phyloP scores from a whole-genome alignment of 345 rosid genomes.

The Cardamine resedifolia region DNA sequence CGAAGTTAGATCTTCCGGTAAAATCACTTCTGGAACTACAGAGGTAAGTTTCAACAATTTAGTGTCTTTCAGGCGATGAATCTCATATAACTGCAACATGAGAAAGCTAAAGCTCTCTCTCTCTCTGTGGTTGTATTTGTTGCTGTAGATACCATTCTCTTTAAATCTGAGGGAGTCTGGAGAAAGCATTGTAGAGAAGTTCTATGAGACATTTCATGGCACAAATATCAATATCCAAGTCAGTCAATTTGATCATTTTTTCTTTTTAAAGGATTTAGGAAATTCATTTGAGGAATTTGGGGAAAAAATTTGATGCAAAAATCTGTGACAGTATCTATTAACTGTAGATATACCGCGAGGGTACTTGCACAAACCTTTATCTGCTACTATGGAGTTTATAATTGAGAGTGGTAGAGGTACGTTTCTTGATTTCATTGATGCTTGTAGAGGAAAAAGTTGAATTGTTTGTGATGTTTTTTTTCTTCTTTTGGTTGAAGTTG shows the following conservation, averaged over 20 bases:
- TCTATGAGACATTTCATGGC: conserved; percentile 92
- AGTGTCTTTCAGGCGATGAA: neutral
- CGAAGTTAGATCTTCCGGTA: conserved; percentile 67
- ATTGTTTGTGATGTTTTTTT: conserved; percentile 19
- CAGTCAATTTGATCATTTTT: conserved; percentile 30
- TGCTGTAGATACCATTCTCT: conserved; percentile 74
- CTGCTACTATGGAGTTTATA: conserved; percentile 71
- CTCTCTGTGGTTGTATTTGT: neutral
- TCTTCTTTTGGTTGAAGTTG: conserved; percentile 47
- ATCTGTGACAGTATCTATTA: conserved; percentile 67
- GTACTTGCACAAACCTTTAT: conserved; percentile 71
- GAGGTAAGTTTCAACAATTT: conserved; percentile 50
- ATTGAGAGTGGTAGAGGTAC: conserved; percentile 73
- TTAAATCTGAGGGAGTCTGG: conserved; percentile 48
- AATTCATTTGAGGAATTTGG: neutral
- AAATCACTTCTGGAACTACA: conserved; percentile 73
- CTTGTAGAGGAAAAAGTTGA: neutral
- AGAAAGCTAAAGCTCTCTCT: neutral
- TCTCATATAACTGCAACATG: neutral
- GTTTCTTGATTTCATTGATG: neutral
- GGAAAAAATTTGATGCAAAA: conserved; percentile 35
- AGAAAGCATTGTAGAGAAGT: conserved; percentile 55
- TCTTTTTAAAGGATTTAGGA: neutral
- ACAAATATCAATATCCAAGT: conserved; percentile 83
- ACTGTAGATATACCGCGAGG: conserved; percentile 79